phyloP scores from a whole-genome alignment of 345 rosid species.

The Microcos paniculata region DNA sequence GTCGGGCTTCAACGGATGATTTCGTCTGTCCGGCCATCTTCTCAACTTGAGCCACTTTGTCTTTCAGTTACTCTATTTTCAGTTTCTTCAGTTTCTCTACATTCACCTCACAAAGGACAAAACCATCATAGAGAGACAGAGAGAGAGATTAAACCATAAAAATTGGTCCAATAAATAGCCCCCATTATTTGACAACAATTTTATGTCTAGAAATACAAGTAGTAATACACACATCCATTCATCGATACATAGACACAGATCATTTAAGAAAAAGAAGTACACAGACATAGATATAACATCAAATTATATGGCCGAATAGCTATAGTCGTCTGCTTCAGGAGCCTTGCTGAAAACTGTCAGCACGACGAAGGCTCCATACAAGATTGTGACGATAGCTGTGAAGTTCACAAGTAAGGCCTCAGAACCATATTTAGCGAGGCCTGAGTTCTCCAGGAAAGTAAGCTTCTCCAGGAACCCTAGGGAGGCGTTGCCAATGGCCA shows the following conservation, averaged over 20 bases:
- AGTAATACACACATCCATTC: neutral
- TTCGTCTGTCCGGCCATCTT: slow-evolving; percentile 70
- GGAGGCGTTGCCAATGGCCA: slow-evolving; percentile 67
- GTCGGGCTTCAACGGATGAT: slow-evolving; percentile 64
- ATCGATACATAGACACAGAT: neutral
- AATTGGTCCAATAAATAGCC: neutral
- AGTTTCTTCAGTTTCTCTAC: slow-evolving; percentile 69
- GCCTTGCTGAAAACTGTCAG: slow-evolving; percentile 50
- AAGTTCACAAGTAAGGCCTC: slow-evolving; percentile 91
- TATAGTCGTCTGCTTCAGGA: slow-evolving; percentile 34
- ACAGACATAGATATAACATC: neutral
- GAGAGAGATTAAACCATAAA: neutral
- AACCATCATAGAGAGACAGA: too few species aligned
- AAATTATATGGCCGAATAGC: slow-evolving; percentile 54
- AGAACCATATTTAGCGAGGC: slow-evolving; percentile 67
- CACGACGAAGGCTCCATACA: slow-evolving; percentile 69
- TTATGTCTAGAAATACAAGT: neutral
- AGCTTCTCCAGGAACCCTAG: slow-evolving; percentile 88
- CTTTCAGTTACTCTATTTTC: slow-evolving; percentile 74
- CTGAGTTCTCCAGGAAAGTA: slow-evolving; percentile 77
- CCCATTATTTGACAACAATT: neutral
- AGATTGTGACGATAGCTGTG: slow-evolving; percentile 67
- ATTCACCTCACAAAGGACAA: too few species aligned
- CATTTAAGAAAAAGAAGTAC: neutral
- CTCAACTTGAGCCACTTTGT: slow-evolving; percentile 63